These are phyloP conservation scores for Sorghum bicolor DNA, from an alignment of 176 grass and related monocot species.

Conservation along the genomic window Sorghum_bicolor_NCBIv3 NC_012876.2:288001-288500, in stretches of 20 bases:
- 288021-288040: slow-evolving; percentile 70
- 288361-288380: too few relatives aligned
- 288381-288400: too few relatives aligned
- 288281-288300: background rate
- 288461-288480: too few relatives aligned
- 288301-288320: background rate
- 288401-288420: too few relatives aligned
- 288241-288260: background rate
- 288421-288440: too few relatives aligned
- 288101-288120: slow-evolving; percentile 20
- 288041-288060: slow-evolving; percentile 63
- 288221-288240: too few relatives aligned
- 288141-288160: background rate
- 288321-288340: background rate
- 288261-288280: background rate
- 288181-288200: too few relatives aligned
- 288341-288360: background rate
- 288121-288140: background rate
- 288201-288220: too few relatives aligned
- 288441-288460: too few relatives aligned
- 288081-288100: slow-evolving; percentile 62
- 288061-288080: slow-evolving; percentile 72
- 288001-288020: slow-evolving; percentile 71
- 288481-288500: too few relatives aligned
- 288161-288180: background rate